Evolutionary conservation across 1,284 basidiomycete species (phyloP).

Genomic region (Trichosporon inkin): DNA sequence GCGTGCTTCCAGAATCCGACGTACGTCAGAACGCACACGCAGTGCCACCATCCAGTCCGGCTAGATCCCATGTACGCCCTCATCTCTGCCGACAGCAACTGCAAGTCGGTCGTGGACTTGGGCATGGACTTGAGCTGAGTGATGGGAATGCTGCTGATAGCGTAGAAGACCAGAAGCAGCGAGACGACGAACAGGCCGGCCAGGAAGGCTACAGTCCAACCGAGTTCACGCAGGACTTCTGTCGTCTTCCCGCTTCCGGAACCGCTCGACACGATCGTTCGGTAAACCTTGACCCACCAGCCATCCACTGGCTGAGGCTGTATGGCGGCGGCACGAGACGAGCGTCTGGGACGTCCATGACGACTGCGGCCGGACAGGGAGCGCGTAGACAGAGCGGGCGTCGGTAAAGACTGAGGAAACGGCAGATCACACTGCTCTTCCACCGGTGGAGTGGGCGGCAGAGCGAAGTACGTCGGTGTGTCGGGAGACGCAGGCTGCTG

Average conservation of each 20-base stretch:
- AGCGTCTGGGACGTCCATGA: constrained; percentile 16
- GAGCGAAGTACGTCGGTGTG: constrained; percentile 34
- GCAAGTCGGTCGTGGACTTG: constrained; percentile 48
- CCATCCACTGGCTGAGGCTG: constrained; percentile 16
- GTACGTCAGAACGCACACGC: constrained; percentile 71
- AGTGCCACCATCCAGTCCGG: constrained; percentile 47
- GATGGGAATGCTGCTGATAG: constrained; percentile 47
- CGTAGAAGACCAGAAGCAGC: constrained; percentile 39
- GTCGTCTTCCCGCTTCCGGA: constrained; percentile 41
- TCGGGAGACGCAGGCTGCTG: constrained; percentile 11
- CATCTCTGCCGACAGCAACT: constrained; percentile 49
- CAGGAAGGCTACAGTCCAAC: constrained; percentile 47
- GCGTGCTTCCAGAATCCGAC: constrained; percentile 89
- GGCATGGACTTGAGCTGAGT: constrained; percentile 48
- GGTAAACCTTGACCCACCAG: constrained; percentile 26
- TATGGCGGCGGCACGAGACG: constrained; percentile 17
- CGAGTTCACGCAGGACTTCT: constrained; percentile 43
- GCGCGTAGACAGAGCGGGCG: constrained; percentile 45
- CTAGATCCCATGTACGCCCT: constrained; percentile 47
- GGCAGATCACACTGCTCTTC: constrained; percentile 15
- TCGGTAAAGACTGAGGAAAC: constrained; percentile 38
- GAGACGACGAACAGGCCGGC: constrained; percentile 44
- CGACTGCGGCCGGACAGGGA: constrained; percentile 29
- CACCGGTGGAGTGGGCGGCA: constrained; percentile 38
- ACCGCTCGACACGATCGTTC: constrained; percentile 13